Evolutionary conservation across 2,329 filamentous ascomycete genomes (phyloP), one percentile per base, ranked within the genome.

Genomic region (Alternaria tenuissima): DNA sequence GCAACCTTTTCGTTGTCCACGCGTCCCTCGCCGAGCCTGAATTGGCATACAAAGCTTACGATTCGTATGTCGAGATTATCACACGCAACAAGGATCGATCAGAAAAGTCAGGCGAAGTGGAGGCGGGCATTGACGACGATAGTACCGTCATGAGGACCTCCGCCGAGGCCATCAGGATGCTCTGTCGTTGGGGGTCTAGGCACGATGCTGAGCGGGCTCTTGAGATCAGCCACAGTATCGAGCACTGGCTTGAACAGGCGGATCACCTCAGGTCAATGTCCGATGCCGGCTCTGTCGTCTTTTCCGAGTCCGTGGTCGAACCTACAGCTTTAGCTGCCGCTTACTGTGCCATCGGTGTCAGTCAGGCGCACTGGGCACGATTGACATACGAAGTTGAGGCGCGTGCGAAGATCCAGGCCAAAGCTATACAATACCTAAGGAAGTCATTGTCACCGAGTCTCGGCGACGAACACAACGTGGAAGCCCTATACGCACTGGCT

Each of bases 11-110:
- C 75, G 90, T 88, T 11, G 90, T 97, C 2, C 95, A 99, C 76
- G 84, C 94, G 18, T 87, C 93, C 3, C 84, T 97, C 18, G 93
- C 93, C 8, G 94, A 99, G 69, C 98, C 97, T 67, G 92, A 97
- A 57, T 82, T 98, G 49, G 94, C 94, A 1, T 89, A 96, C 76
- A 93, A 93, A 74, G 92, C 95, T 0, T 92, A 97, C 64, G 91
- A 96, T 76, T 94, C 94, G 0, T 99, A 98, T 77, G 83, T 96
- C 38, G 92, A 96, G 55, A 91, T 99, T 65, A 87, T 97, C 56
- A 90, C 89, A 63, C 91, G 91, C 73, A 93, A 90, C 57, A 96
- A 94, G 79, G 91, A 92, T 20, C 87, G 94, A 41, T 88, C 93
- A 3, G 88, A 92, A 69, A 96, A 96, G 79, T 82, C 82, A 24